phyloP scores from a whole-genome alignment of 164 flowering plant species.

The Cinnamomum micranthum region DNA sequence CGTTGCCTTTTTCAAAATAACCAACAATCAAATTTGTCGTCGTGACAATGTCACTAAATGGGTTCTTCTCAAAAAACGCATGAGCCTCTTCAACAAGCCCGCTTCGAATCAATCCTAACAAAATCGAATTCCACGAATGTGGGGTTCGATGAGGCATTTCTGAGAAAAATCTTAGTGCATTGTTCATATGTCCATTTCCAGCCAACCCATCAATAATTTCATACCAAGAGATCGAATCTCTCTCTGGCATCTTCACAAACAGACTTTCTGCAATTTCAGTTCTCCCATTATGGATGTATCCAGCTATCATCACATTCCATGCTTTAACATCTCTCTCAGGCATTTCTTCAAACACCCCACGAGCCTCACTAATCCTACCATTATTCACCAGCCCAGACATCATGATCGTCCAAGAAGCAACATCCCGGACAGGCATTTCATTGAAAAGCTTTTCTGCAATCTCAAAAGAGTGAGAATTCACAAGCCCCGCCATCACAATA shows the following conservation, averaged over 20 bases:
- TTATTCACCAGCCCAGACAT: conserved; percentile 35
- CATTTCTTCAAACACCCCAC: conserved; percentile 43
- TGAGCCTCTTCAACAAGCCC: conserved; percentile 50
- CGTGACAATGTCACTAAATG: conserved; percentile 39
- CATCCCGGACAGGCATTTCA: conserved; percentile 40
- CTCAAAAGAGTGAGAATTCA: conserved; percentile 24
- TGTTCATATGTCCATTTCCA: conserved; percentile 22
- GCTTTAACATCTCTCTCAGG: conserved; percentile 46
- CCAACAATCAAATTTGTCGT: conserved; percentile 55
- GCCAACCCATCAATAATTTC: conserved; percentile 43
- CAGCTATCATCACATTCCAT: conserved; percentile 56
- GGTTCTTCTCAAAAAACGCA: conserved; percentile 46
- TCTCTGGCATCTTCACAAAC: conserved; percentile 48
- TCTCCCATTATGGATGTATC: conserved; percentile 37
- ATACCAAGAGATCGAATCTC: conserved; percentile 43
- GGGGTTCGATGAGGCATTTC: conserved; percentile 43
- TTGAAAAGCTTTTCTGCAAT: conserved; percentile 39
- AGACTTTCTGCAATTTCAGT: conserved; percentile 40
- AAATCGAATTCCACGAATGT: conserved; percentile 43
- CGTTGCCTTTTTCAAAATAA: conserved; percentile 47
- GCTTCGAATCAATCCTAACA: conserved; percentile 37
- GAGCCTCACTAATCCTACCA: conserved; percentile 46
- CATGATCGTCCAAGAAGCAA: conserved; percentile 62
- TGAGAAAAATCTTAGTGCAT: conserved; percentile 39
- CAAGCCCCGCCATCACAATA: conserved; percentile 44